A percentile compares a stretch with the other conserved stretches of the same genome.
These are phyloP conservation scores for Musa itinerans DNA, from an alignment of 176 grass and related monocot species.

Conservation along the genomic window DNA sequence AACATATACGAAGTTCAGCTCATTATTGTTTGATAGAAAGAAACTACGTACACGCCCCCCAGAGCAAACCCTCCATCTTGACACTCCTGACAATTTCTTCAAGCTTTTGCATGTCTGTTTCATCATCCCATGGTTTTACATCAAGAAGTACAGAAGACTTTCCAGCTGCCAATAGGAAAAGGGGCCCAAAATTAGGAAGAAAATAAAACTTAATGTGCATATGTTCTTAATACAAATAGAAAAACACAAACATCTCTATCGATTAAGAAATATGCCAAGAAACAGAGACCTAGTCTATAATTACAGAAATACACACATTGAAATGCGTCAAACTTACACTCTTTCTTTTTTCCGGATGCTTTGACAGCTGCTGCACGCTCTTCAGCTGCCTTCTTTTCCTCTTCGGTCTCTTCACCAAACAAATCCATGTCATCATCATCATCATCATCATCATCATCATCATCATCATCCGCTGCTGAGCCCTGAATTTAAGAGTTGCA, in stretches of 20 bases:
- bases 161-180: slow-evolving; percentile 1
- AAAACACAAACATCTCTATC: too few relatives aligned
- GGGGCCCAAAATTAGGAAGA: too few relatives aligned
- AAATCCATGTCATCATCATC: slow-evolving; percentile 18
- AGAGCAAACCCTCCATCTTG: slow-evolving; percentile 80
- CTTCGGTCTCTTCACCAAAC: slow-evolving; percentile 7
- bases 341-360: slow-evolving; percentile 1
- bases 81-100: slow-evolving; percentile 72
- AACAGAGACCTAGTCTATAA: slow-evolving; percentile 2
- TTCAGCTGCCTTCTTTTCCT: slow-evolving; percentile 14
- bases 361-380: slow-evolving; percentile 10
- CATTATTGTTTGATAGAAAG: not conserved
- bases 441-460: slow-evolving; percentile 16
- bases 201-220: too few relatives aligned
- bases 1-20: not conserved
- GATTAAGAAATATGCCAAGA: too few relatives aligned
- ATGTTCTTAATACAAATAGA: too few relatives aligned
- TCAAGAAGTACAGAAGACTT: slow-evolving; percentile 24
- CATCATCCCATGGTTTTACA: slow-evolving; percentile 19
- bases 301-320: not conserved
- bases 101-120: slow-evolving; percentile 94
- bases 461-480: not conserved
- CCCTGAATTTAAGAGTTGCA: not conserved
- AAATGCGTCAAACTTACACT: not conserved
- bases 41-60: slow-evolving; percentile 85